Evolutionary conservation across 1,284 basidiomycete genomes (phyloP).

Genomic region (Ceratobasidium papillatum): DNA sequence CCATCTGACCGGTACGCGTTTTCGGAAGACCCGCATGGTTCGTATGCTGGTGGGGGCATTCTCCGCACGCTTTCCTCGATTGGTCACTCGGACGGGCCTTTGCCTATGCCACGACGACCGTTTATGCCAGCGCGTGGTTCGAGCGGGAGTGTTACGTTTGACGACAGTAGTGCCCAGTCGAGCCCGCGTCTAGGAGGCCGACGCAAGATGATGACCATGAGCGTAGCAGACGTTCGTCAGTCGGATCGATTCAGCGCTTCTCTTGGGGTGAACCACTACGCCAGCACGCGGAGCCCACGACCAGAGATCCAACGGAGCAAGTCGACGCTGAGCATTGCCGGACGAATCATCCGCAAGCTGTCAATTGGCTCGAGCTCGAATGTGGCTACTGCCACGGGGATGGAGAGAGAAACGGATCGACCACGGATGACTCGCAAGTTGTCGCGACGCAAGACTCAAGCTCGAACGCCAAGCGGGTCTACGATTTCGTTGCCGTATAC

Average conservation of each 20-base stretch:
- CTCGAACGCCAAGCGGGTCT: not conserved
- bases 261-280: not conserved
- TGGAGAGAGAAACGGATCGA: not conserved
- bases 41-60: not conserved
- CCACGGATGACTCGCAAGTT: conserved; percentile 23
- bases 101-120: conserved; percentile 20
- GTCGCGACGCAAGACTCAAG: not conserved
- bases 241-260: not conserved
- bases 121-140: conserved; percentile 29
- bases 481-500: conserved; percentile 1
- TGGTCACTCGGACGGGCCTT: conserved; percentile 13
- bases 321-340: conserved; percentile 35
- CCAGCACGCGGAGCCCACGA: not conserved
- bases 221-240: conserved; percentile 20
- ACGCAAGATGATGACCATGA: conserved; percentile 37
- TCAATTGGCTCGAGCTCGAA: conserved; percentile 19
- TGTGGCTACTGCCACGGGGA: not conserved
- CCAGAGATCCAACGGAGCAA: conserved; percentile 17
- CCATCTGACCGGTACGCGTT: conserved; percentile 30
- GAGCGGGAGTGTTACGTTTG: conserved; percentile 37
- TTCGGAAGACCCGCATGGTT: conserved; percentile 19
- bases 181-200: conserved; percentile 23
- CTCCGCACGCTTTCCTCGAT: conserved; percentile 18
- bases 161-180: conserved; percentile 32
- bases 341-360: conserved; percentile 21